Evolutionary conservation across 352 stramenopile genomes (phyloP), one percentile per base, ranked within the genome.

Genomic region (Pythium plurisporium): DNA sequence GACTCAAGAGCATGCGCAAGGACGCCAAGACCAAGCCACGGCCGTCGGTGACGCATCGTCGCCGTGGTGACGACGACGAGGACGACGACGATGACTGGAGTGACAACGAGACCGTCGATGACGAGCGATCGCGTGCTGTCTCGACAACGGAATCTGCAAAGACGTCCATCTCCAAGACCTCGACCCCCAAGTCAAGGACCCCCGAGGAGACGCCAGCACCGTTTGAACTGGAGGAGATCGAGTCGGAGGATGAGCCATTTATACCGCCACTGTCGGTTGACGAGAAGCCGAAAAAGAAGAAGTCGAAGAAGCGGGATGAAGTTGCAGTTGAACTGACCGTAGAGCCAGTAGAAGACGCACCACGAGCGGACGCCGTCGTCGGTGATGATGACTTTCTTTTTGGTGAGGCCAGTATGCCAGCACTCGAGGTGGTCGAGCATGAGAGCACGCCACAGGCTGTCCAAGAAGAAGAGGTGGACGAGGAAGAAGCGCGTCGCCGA

Each of bases 1-100:
- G 79, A 19, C 67, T 90, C 10, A 61, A 57, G 9, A 62, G 52
- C 11, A 86, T 90, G 77, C 73, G 79, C 46, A 86, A 90, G 55
- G 67, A 82, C 20, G 79, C 79, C n/a, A 74, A 78, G 14, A 56
- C 46, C 37, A 70, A 86, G 38, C 68, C 74, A 15, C 50, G 59
- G 1, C 50, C 36, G 14, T 66, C 59, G n/a, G 47, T 60, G 68
- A 70, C 48, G 69, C 79, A 59, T 33, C 48, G 55, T 19, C 71
- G 48, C 43, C 59, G 53, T 70, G 57, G 22, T 29, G 37, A 51
- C 33, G 33, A 67, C 11, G 52, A 64, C 19, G 54, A 62, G 10
- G 55, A 56, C 29, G 44, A 50, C 10, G 55, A 56, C 20, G 31
- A 30, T n/a, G 31, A 22, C 20, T 50, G 52, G 44, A 49, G 41